Evolutionary conservation across 2,329 filamentous ascomycete species (phyloP).

Genomic region (Fusarium sp.): DNA sequence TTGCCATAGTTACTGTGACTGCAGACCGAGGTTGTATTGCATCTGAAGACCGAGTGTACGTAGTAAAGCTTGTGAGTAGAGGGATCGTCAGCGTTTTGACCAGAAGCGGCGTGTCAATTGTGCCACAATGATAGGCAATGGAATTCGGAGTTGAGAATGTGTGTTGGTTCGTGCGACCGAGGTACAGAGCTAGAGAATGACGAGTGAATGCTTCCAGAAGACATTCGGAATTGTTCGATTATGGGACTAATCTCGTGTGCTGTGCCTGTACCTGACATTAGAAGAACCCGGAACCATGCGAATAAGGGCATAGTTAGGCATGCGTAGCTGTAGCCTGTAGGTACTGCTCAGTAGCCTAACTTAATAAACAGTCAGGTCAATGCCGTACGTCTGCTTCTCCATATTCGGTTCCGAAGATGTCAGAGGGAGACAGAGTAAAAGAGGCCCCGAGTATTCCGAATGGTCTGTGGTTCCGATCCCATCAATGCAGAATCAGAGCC

Average conservation of each 20-base stretch:
- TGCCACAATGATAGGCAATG: neutral
- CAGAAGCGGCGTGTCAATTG: neutral
- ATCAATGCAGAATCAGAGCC: constrained; percentile 1
- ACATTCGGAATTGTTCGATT: constrained; percentile 18
- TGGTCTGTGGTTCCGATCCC: constrained; percentile 17
- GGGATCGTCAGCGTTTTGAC: neutral
- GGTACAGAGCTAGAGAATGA: neutral
- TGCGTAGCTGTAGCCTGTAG: neutral
- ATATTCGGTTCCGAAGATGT: neutral
- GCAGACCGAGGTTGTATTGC: neutral
- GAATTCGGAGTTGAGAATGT: constrained; percentile 1
- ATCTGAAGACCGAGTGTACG: neutral
- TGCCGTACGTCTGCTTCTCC: neutral
- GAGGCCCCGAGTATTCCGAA: neutral
- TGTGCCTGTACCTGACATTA: constrained; percentile 6
- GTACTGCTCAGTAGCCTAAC: neutral
- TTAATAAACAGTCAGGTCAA: neutral
- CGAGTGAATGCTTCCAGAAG: constrained; percentile 30
- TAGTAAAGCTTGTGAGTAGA: neutral
- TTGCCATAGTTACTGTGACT: neutral
- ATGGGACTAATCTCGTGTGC: neutral
- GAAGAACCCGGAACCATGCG: constrained; percentile 17
- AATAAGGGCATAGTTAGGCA: neutral
- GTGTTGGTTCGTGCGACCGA: neutral
- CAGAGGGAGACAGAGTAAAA: neutral